Evolutionary conservation across 257 asterid genomes (phyloP), one percentile per base, ranked within the genome.

Genomic region (Solanum sparsipilum): DNA sequence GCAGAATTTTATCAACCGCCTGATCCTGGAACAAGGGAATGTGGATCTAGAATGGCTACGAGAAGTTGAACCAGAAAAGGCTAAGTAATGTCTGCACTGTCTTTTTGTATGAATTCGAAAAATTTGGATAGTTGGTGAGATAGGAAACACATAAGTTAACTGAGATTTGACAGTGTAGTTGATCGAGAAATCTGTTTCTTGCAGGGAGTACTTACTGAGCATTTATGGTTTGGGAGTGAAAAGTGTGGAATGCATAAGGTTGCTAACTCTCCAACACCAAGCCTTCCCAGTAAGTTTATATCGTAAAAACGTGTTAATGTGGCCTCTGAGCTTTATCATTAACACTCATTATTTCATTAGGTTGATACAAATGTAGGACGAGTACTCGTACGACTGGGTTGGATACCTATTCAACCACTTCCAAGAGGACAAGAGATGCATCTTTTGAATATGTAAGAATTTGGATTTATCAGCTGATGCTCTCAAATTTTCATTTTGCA

Each of bases 181-280:
- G 70, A 82, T 18, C 31, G 38, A 82, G 20, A 52, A 32, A 48
- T 29, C 70, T 48, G 31, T 48, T 31, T 48, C 44, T 48, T 82
- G n/a, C 48, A 95, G 98, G 93, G 92, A 91, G 11, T 95, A 89
- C 90, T 88, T 96, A 21, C 48, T 90, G 88, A 93, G 95, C 88
- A 70, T 94, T 27, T 4, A 39, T 1, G 96, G 98, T 8, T 85
- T 96, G 48, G 96, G 94, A 16, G 44, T 93, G 89, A 95, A 95
- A 90, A 95, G 98, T 73, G 91, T 88, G 4, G 98, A 94, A 90
- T 96, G 98, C 16, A 88, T 94, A 87, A 86, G 93, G 85, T 95
- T 96, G 79, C 90, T 96, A 90, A 34, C 90, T 2, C 96, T 94
- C 76, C 92, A 88, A 29, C 93, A 91, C 32, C 91, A 84, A 32